Percentiles rank a stretch among this genome's conserved stretches.
Evolutionary conservation across 129 eudicot genomes (phyloP).

Genomic region (Heracleum sosnowskyi): DNA sequence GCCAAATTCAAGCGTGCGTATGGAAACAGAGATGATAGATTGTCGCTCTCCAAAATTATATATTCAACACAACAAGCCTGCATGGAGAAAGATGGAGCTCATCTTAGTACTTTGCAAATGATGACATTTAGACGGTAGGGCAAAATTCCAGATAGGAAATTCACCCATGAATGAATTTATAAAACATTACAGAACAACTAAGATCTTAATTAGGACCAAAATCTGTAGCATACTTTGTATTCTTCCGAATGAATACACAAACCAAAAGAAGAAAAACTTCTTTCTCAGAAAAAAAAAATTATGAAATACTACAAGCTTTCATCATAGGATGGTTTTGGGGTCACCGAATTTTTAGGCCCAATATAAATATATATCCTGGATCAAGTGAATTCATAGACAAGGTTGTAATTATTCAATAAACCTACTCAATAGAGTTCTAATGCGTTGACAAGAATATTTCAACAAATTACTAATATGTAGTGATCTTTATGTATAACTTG

Average conservation of each 20-base stretch:
- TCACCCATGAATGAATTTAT: not conserved
- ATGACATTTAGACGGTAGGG: not conserved
- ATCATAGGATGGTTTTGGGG: not conserved
- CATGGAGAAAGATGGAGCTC: slow-evolving; percentile 8
- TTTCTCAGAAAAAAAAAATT: not conserved
- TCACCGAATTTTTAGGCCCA: not conserved
- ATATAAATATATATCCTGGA: not conserved
- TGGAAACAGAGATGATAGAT: slow-evolving; percentile 81
- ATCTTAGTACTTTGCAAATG: not conserved
- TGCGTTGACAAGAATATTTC: not conserved
- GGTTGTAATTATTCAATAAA: not conserved
- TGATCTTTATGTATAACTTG: not conserved
- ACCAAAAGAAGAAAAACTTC: not conserved
- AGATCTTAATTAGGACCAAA: not conserved
- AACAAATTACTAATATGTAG: not conserved
- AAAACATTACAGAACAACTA: not conserved
- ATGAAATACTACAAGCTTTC: not conserved
- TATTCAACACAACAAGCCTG: slow-evolving; percentile 94
- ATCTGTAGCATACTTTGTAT: not conserved
- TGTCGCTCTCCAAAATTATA: slow-evolving; percentile 90
- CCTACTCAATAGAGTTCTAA: not conserved
- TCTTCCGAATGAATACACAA: not conserved
- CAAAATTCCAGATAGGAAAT: not conserved
- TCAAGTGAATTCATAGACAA: not conserved
- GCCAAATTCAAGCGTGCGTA: slow-evolving; percentile 69